A percentile compares a stretch with the other conserved stretches of the same genome.
phyloP scores from a whole-genome alignment of 306 rosid species.

The Potentilla sterilis region DNA sequence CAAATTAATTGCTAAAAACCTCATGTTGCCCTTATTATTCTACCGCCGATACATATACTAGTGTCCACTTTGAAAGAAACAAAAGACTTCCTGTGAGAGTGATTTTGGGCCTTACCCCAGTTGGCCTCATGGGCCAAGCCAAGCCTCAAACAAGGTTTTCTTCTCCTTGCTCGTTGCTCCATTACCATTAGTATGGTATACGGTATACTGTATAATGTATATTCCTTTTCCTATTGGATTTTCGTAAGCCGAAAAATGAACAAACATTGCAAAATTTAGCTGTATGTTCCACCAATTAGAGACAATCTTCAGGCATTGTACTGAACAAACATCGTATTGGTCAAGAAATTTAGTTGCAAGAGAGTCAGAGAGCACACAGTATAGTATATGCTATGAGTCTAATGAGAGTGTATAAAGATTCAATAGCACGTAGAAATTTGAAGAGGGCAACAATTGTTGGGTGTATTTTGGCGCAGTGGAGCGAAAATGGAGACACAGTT shows the following conservation, averaged over 20 bases:
- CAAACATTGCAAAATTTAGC: not conserved
- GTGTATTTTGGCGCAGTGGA: slow-evolving; percentile 28
- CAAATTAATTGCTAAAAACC: not conserved
- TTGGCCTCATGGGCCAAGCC: no score
- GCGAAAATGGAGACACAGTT: slow-evolving; percentile 28
- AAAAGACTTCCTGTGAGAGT: not conserved
- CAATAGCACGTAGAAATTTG: not conserved
- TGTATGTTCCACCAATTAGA: slow-evolving; percentile 12
- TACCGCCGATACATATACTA: not conserved
- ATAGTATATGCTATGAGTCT: not conserved
- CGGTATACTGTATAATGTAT: no score
- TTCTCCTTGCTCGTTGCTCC: no score
- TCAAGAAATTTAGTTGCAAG: not conserved
- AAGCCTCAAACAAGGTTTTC: no score
- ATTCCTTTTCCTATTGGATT: no score
- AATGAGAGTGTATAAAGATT: not conserved
- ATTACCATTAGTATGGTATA: no score
- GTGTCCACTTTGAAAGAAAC: not conserved
- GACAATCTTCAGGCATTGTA: slow-evolving; percentile 14
- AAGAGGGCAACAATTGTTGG: slow-evolving; percentile 11
- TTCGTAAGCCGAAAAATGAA: no score
- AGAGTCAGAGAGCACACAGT: not conserved
- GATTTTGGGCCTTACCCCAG: no score
- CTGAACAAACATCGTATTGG: slow-evolving; percentile 5
- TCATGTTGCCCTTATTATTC: not conserved